Percentiles rank a stretch among this genome's conserved stretches.
phyloP scores from a whole-genome alignment of 306 rosid genomes.

The Echinosophora koreensis region DNA sequence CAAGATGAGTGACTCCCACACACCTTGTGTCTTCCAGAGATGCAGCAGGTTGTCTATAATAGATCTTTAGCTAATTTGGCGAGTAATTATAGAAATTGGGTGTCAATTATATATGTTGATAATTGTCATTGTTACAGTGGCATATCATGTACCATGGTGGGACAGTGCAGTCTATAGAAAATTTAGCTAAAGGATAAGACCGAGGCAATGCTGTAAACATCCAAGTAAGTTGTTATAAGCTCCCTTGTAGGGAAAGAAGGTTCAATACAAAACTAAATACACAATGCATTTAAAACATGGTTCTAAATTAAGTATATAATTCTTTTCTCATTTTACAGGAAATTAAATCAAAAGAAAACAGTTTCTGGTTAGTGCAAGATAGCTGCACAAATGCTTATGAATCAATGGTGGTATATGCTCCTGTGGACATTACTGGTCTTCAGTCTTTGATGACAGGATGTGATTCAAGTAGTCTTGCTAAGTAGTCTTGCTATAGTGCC shows the following conservation, averaged over 20 bases:
- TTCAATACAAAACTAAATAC: conserved; percentile 1
- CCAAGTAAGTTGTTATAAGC: conserved; percentile 62
- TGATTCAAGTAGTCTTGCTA: conserved; percentile 78
- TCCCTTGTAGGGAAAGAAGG: too few relatives aligned
- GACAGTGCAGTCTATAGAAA: conserved; percentile 73
- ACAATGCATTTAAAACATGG: conserved; percentile 3
- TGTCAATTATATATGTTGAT: conserved; percentile 23
- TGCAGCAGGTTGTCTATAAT: not conserved
- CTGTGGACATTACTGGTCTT: conserved; percentile 74
- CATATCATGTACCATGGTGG: conserved; percentile 80
- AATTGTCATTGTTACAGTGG: conserved; percentile 64
- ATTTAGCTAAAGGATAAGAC: conserved; percentile 93
- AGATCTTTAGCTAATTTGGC: not conserved
- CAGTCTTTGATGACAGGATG: conserved; percentile 95
- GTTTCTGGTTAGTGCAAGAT: conserved; percentile 90
- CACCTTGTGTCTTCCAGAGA: conserved; percentile 9
- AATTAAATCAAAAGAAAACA: conserved; percentile 74
- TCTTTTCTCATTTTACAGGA: conserved; percentile 57
- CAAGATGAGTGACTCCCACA: not conserved
- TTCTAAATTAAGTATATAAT: conserved; percentile 12
- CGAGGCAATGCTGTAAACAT: conserved; percentile 89
- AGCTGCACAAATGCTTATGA: conserved; percentile 85
- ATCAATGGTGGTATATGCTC: conserved; percentile 89
- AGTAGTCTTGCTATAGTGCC: conserved; percentile 82
- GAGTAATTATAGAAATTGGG: not conserved